Percentiles rank a stretch among this genome's conserved stretches.
phyloP scores from a whole-genome alignment of 352 stramenopile species.

The Globisporangium viniferum region DNA sequence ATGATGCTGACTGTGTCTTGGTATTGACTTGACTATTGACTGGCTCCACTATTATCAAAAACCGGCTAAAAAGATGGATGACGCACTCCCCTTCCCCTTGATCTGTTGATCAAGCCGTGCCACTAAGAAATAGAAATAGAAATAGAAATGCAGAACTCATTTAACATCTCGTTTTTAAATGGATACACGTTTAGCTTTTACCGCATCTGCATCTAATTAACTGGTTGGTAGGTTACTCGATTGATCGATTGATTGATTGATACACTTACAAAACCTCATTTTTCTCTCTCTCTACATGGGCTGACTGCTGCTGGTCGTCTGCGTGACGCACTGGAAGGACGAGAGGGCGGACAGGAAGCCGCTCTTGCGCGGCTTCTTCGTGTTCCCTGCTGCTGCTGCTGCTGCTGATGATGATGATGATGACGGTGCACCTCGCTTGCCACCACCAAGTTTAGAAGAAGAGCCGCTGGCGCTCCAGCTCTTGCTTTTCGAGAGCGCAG shows the following conservation, averaged over 20 bases:
- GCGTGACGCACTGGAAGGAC: conserved; percentile 63
- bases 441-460: background rate
- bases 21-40: too few relatives aligned
- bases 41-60: too few relatives aligned
- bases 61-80: too few relatives aligned
- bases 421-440: conserved; percentile 12
- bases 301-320: conserved; percentile 27
- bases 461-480: conserved; percentile 30
- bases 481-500: conserved; percentile 48
- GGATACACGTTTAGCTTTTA: background rate
- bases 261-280: background rate
- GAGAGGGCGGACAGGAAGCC: conserved; percentile 68
- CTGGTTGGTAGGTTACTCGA: background rate
- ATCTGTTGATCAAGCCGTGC: too few relatives aligned
- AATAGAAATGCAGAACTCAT: conserved; percentile 1
- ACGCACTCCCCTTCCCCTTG: too few relatives aligned
- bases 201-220: background rate
- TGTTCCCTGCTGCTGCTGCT: background rate
- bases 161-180: conserved; percentile 10
- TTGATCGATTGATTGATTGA: background rate
- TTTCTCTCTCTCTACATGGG: conserved; percentile 21
- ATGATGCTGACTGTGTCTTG: too few relatives aligned
- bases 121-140: background rate
- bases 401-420: background rate
- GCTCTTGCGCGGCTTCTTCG: conserved; percentile 34